These are phyloP conservation scores for Entonaema liquescens DNA, from an alignment of 495 filamentous ascomycete species.

Conservation along the genomic window DNA sequence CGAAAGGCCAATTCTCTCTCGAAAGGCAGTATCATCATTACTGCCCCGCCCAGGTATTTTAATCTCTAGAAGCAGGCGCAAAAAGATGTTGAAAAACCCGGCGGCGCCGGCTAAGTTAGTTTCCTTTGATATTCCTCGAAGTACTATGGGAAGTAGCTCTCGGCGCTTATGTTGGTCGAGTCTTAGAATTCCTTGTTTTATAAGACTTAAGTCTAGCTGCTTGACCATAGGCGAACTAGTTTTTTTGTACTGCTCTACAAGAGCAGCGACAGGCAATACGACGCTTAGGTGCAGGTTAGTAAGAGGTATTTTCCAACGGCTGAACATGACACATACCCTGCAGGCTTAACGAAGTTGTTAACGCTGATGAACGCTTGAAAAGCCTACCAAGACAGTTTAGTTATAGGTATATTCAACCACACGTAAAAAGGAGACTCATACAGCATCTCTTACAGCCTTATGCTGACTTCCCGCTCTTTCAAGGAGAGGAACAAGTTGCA, in stretches of 20 bases:
- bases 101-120: slow-evolving; percentile 69
- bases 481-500: slow-evolving; percentile 81
- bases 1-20: slow-evolving; percentile 71
- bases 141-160: slow-evolving; percentile 73
- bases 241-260: slow-evolving; percentile 91
- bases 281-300: slow-evolving; percentile 58
- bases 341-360: slow-evolving; percentile 55
- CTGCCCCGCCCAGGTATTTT: slow-evolving; percentile 77
- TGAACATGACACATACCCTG: slow-evolving; percentile 46
- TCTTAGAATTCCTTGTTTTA: slow-evolving; percentile 84
- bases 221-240: slow-evolving; percentile 73
- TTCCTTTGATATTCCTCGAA: slow-evolving; percentile 76
- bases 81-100: slow-evolving; percentile 82
- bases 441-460: slow-evolving; percentile 69
- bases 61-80: slow-evolving; percentile 76
- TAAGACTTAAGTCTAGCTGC: slow-evolving; percentile 88
- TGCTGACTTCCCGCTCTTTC: slow-evolving; percentile 85
- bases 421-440: slow-evolving; percentile 14
- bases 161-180: slow-evolving; percentile 59
- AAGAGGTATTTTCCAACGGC: background rate
- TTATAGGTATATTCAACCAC: background rate
- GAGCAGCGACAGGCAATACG: slow-evolving; percentile 79
- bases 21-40: slow-evolving; percentile 75
- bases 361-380: slow-evolving; percentile 48
- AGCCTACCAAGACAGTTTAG: slow-evolving; percentile 36